Conservation (phyloP, 208 protist species). For the Acanthamoeba culbertsoni region DNA sequence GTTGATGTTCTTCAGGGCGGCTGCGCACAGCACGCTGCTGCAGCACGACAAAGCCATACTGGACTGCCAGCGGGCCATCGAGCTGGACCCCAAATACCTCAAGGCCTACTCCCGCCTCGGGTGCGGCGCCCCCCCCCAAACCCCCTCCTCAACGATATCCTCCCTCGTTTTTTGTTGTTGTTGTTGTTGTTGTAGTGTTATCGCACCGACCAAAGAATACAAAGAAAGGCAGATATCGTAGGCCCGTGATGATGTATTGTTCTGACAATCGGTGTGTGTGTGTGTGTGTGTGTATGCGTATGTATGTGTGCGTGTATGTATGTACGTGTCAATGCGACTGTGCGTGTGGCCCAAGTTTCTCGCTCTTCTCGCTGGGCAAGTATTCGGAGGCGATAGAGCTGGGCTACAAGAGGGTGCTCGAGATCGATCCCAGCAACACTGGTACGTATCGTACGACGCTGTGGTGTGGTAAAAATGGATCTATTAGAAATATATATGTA, state of each 20-base stretch:
- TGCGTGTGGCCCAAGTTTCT: background rate
- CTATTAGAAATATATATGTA: too few species aligned
- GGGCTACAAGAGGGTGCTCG: conserved; percentile 24
- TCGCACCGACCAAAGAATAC: background rate
- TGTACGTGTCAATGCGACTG: too few species aligned
- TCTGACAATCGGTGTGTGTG: too few species aligned
- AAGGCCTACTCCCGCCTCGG: conserved; percentile 48
- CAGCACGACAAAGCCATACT: conserved; percentile 1
- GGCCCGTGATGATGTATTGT: too few species aligned
- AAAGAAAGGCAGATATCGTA: too few species aligned
- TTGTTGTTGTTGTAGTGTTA: background rate
- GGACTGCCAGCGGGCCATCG: background rate
- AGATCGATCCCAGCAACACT: conserved; percentile 4
- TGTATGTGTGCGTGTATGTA: too few species aligned
- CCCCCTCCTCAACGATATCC: background rate
- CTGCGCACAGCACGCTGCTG: background rate
- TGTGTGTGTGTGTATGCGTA: too few species aligned
- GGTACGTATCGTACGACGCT: background rate
- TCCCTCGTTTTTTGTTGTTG: background rate
- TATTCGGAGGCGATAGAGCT: background rate
- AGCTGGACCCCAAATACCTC: conserved; percentile 20
- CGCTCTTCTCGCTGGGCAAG: conserved; percentile 3
- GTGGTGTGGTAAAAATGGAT: too few species aligned
- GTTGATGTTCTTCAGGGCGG: background rate
- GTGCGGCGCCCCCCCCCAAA: background rate